Conservation (phyloP, 345 rosid species). For the Nephelium lappaceum region DNA sequence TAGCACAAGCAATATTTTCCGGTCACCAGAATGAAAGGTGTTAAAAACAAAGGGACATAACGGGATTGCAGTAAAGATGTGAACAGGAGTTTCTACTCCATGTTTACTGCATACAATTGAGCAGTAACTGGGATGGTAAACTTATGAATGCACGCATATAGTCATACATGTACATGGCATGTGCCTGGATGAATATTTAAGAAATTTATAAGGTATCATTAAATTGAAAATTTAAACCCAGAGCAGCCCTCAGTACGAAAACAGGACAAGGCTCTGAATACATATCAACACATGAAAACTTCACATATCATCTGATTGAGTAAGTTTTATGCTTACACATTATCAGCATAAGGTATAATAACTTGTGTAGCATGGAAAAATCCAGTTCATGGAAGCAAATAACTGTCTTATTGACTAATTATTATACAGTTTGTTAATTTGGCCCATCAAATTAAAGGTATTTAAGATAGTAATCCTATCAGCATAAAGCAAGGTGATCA, state of each 20-base stretch:
- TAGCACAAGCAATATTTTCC: background rate
- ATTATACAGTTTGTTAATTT: background rate
- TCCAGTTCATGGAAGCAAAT: background rate
- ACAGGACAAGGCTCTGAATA: background rate
- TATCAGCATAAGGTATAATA: background rate
- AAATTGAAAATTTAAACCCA: background rate
- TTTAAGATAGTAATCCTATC: background rate
- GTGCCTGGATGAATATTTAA: too few relatives aligned
- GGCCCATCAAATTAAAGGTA: background rate
- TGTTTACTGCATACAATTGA: background rate
- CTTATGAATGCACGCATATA: background rate
- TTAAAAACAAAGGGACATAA: background rate
- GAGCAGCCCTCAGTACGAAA: background rate
- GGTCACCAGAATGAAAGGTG: background rate
- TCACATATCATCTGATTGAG: background rate
- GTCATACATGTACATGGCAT: too few relatives aligned
- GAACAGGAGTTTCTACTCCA: background rate
- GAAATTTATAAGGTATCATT: too few relatives aligned
- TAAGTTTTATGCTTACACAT: background rate
- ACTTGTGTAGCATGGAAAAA: background rate
- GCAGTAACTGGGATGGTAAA: background rate
- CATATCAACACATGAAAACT: background rate
- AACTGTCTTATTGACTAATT: background rate
- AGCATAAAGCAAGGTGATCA: background rate
- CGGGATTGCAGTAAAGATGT: background rate